A percentile compares a stretch with the other conserved stretches of the same genome.
phyloP scores from a whole-genome alignment of 768 basidiomycete genomes.

The Jaapia argillacea region DNA sequence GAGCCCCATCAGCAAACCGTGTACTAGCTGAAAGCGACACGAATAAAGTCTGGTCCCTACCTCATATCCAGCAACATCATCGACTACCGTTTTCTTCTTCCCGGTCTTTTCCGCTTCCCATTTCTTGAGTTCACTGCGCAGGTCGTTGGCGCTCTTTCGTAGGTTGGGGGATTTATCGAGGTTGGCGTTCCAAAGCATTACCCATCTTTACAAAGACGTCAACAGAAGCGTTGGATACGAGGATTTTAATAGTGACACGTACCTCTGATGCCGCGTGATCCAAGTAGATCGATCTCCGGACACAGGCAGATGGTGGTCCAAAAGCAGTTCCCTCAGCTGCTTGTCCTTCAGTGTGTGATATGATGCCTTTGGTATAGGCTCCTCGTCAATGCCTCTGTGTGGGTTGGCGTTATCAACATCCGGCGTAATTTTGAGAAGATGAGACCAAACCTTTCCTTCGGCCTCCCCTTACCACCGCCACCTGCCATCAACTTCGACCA shows the following conservation, averaged over 20 bases:
- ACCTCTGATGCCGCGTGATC: conserved; percentile 55
- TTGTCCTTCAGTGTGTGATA: conserved; percentile 58
- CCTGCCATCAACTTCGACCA: conserved; percentile 14
- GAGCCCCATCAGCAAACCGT: not conserved
- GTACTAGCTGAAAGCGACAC: not conserved
- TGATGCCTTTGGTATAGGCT: conserved; percentile 50
- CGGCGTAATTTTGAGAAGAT: not conserved
- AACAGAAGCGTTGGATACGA: not conserved
- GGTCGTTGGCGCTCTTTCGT: conserved; percentile 34
- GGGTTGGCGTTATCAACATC: not conserved
- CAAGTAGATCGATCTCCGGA: conserved; percentile 41
- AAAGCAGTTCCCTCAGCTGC: conserved; percentile 45
- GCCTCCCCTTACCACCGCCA: conserved; percentile 22
- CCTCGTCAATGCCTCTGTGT: conserved; percentile 23
- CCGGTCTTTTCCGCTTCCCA: conserved; percentile 42
- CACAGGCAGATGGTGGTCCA: conserved; percentile 36
- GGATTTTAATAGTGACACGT: conserved; percentile 7
- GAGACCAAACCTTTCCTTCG: conserved; percentile 15
- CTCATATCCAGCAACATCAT: conserved; percentile 28
- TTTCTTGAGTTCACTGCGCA: conserved; percentile 41
- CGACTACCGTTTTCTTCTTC: conserved; percentile 28
- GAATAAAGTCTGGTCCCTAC: conserved; percentile 15
- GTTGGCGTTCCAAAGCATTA: conserved; percentile 62
- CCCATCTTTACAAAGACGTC: conserved; percentile 37
- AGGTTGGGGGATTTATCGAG: conserved; percentile 40